Conservation (phyloP, 805 yeast species). For the Wickerhamiella slavikovae region DNA sequence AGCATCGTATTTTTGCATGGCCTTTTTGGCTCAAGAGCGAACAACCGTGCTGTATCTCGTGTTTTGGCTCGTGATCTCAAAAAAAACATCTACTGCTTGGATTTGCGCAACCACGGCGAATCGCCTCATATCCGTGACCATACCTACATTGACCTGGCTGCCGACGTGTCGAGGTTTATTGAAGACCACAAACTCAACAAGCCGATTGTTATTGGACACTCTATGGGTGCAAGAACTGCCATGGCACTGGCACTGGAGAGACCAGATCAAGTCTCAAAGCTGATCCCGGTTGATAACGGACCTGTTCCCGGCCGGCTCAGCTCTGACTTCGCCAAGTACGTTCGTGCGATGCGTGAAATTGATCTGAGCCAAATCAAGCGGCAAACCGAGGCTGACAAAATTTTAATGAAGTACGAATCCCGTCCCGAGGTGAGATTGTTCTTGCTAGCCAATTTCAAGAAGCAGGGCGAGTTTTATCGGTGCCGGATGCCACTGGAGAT, state of each 20-base stretch:
- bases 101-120: constrained; percentile 80
- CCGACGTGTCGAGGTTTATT: constrained; percentile 66
- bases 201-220: constrained; percentile 22
- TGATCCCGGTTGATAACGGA: constrained; percentile 75
- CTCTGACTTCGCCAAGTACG: constrained; percentile 45
- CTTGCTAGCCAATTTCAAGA: constrained; percentile 45
- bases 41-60: constrained; percentile 62
- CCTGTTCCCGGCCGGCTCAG: constrained; percentile 48
- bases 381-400: constrained; percentile 46
- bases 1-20: constrained; percentile 75
- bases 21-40: constrained; percentile 64
- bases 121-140: constrained; percentile 59
- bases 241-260: constrained; percentile 61
- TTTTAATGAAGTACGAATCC: constrained; percentile 41
- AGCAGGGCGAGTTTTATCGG: constrained; percentile 20
- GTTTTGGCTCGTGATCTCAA: constrained; percentile 18
- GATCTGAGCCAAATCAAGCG: constrained; percentile 25
- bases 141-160: constrained; percentile 63
- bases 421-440: constrained; percentile 49
- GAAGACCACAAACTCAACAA: constrained; percentile 21
- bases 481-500: constrained; percentile 52
- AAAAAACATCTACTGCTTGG: constrained; percentile 23
- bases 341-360: constrained; percentile 39
- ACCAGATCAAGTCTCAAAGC: constrained; percentile 39
- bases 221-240: constrained; percentile 74